Evolutionary conservation across 176 grass and related monocot species (phyloP), one percentile per base, ranked within the genome.

Genomic region (Ananas comosus): DNA sequence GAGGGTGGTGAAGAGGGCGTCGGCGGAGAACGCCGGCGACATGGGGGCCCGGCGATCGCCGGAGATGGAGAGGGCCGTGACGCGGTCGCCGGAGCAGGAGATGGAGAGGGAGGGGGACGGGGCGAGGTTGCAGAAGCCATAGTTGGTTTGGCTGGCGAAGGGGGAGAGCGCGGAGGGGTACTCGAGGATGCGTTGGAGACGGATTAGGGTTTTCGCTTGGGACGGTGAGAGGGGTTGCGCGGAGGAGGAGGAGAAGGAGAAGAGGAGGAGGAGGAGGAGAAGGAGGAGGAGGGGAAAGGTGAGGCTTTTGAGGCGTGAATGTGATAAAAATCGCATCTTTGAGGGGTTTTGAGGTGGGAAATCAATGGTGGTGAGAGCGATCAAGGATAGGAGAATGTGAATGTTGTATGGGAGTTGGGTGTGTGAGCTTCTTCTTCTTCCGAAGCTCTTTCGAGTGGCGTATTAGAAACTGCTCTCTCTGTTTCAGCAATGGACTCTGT

Each of bases 1-100:
- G 53, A 99, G 89, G 53, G 94, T 99, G 70, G 94, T 93, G 82
- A 93, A 99, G 29, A 99, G 76, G 53, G 94, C 83, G 12, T 91
- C 82, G 61, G 81, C 64, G 65, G 94, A 99, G 89, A 99, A 99
- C 78, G 13, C 64, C 10, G 84, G 10, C 0, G 94, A 80, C 11
- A 91, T 81, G 11, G 85, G 63, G n/a, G 49, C 50, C 33, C 13
- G 78, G 58, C 84, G 84, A 76, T 59, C 89, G 56, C 89, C 89
- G 7, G 9, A 25, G 13, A 99, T 75, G 3, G 78, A 65, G 70
- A 99, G 82, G 9, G 64, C 28, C 14, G 87, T 92, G 3, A 99
- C 72, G 68, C 88, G 89, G 10, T 61, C 21, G 0, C 81, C 83
- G 49, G 63, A 27, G 75, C 94, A 99, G 65, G 82, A 11, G 2